A percentile compares a stretch with the other conserved stretches of the same genome.
Evolutionary conservation across 2,329 filamentous ascomycete species (phyloP).

Genomic region (Penicillium sp.): DNA sequence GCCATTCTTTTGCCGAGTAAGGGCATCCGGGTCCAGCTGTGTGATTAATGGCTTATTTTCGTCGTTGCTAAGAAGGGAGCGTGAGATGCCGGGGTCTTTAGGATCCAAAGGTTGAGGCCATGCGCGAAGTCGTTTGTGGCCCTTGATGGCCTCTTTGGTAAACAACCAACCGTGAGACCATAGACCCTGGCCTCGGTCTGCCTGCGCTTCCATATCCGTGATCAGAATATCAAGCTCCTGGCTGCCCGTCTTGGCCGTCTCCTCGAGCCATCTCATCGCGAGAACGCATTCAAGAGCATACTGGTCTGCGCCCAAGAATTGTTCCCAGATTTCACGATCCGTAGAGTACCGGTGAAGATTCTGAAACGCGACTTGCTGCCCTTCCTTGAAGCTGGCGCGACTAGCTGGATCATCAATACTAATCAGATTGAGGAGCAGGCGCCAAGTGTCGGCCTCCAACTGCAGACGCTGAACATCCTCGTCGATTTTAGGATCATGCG

Average conservation of each 20-base stretch:
- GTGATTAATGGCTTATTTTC: constrained; percentile 68
- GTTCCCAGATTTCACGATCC: constrained; percentile 64
- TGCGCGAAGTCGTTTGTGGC: constrained; percentile 74
- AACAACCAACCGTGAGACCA: constrained; percentile 90
- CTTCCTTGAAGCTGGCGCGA: constrained; percentile 36
- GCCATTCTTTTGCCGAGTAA: constrained; percentile 71
- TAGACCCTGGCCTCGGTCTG: constrained; percentile 70
- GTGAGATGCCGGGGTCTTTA: constrained; percentile 55
- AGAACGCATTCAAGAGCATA: constrained; percentile 73
- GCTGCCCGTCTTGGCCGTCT: constrained; percentile 64
- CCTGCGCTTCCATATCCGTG: constrained; percentile 69
- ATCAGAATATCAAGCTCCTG: constrained; percentile 74
- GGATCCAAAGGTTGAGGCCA: constrained; percentile 65
- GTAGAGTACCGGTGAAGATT: constrained; percentile 56
- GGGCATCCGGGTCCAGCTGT: constrained; percentile 86
- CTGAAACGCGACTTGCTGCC: constrained; percentile 41
- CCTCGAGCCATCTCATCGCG: constrained; percentile 82
- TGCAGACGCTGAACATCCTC: constrained; percentile 61
- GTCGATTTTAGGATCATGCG: constrained; percentile 26
- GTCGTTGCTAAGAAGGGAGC: constrained; percentile 57
- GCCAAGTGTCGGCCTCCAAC: constrained; percentile 86
- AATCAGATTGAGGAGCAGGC: constrained; percentile 72
- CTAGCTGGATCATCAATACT: constrained; percentile 62
- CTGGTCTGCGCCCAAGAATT: constrained; percentile 71
- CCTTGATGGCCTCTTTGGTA: constrained; percentile 84